phyloP scores from a whole-genome alignment of 2,329 filamentous ascomycete genomes.

The Fusarium avenaceum region DNA sequence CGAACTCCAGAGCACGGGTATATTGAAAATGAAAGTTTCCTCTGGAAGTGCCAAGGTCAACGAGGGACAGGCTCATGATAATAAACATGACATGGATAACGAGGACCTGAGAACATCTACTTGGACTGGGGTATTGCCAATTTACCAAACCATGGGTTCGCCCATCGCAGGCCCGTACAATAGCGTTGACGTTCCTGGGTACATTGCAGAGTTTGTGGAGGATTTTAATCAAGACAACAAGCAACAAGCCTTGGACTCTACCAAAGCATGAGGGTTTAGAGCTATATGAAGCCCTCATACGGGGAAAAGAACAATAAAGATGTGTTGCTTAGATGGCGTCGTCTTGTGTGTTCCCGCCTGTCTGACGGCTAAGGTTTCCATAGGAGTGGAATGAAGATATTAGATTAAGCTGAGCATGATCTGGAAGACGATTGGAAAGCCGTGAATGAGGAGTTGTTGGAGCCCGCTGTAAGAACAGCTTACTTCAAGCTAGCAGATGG shows the following conservation, averaged over 20 bases:
- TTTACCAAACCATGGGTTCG: constrained; percentile 73
- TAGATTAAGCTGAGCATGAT: too few relatives aligned
- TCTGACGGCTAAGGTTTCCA: too few relatives aligned
- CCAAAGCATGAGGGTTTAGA: too few relatives aligned
- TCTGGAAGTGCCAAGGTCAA: constrained; percentile 83
- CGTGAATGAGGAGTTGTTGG: too few relatives aligned
- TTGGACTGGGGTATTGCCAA: constrained; percentile 72
- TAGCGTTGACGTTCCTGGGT: constrained; percentile 69
- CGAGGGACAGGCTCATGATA: constrained; percentile 71
- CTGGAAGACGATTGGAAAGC: too few relatives aligned
- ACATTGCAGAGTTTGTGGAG: constrained; percentile 63
- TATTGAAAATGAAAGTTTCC: constrained; percentile 76
- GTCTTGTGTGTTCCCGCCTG: too few relatives aligned
- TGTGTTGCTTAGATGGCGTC: too few relatives aligned
- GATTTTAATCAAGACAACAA: constrained; percentile 54
- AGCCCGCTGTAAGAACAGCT: too few relatives aligned
- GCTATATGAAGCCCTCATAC: too few relatives aligned
- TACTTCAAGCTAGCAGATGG: too few relatives aligned
- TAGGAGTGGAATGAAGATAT: too few relatives aligned
- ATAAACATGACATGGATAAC: constrained; percentile 62
- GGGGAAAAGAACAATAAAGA: too few relatives aligned
- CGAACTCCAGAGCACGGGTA: constrained; percentile 81
- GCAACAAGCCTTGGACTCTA: constrained; percentile 39
- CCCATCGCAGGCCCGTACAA: constrained; percentile 74
- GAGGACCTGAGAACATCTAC: constrained; percentile 57